Conservation (phyloP, 163 green algal species). For the Volvox carteri region DNA sequence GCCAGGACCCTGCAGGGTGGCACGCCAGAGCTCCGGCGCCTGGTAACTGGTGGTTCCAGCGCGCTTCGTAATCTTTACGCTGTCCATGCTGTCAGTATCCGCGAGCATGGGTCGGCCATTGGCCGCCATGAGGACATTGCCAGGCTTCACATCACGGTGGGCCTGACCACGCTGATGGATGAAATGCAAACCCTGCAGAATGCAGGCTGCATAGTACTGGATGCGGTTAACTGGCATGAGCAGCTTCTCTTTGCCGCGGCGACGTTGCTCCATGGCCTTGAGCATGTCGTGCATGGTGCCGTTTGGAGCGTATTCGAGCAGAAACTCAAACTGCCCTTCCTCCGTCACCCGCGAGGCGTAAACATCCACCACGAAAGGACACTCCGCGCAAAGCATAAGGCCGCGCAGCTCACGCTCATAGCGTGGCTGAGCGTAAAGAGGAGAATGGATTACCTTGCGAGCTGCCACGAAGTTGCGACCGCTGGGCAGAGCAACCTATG, state of each 20-base stretch:
- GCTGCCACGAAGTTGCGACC: constrained; percentile 45
- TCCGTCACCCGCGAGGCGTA: constrained; percentile 25
- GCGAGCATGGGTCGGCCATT: constrained; percentile 50
- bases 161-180: constrained; percentile 39
- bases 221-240: constrained; percentile 47
- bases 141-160: constrained; percentile 53
- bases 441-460: constrained; percentile 49
- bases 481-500: constrained; percentile 31
- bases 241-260: constrained; percentile 54
- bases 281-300: constrained; percentile 51
- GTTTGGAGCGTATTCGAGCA: constrained; percentile 49
- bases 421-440: constrained; percentile 27
- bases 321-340: constrained; percentile 46
- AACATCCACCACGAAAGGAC: constrained; percentile 49
- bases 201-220: constrained; percentile 49
- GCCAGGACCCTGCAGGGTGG: constrained; percentile 42
- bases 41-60: constrained; percentile 53
- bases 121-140: constrained; percentile 51
- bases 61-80: constrained; percentile 42
- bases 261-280: constrained; percentile 54
- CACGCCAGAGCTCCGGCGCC: constrained; percentile 53
- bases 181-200: constrained; percentile 43
- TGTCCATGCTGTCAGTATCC: constrained; percentile 52
- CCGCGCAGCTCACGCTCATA: constrained; percentile 52
- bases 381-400: constrained; percentile 32